Conservation (phyloP, 2,329 filamentous ascomycete genomes). For the Aulographum hederae region DNA sequence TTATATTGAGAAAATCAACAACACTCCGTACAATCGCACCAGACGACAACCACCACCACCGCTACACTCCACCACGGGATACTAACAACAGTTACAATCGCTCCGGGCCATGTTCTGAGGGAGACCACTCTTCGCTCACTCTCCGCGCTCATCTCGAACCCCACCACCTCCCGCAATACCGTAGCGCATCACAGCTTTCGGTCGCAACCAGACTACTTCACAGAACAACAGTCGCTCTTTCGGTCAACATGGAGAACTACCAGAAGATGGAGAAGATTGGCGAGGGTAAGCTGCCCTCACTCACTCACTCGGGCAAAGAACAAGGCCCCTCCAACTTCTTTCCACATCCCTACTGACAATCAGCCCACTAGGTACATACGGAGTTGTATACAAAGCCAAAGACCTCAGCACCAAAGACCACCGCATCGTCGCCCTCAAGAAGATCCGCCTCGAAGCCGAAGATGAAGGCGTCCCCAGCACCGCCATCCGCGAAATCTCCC, state of each 20-base stretch:
- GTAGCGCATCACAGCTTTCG: too few species aligned
- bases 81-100: too few species aligned
- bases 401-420: constrained; percentile 67
- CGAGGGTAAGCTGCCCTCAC: constrained; percentile 44
- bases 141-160: too few species aligned
- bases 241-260: constrained; percentile 88
- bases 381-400: constrained; percentile 86
- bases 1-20: too few species aligned
- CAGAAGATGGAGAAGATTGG: constrained; percentile 94
- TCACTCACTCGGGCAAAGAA: constrained; percentile 1
- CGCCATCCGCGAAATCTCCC: constrained; percentile 83
- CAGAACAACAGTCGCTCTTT: too few species aligned
- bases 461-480: constrained; percentile 88
- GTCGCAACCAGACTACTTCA: too few species aligned
- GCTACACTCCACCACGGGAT: too few species aligned
- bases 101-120: too few species aligned
- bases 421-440: constrained; percentile 83
- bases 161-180: too few species aligned
- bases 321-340: background rate
- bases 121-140: too few species aligned
- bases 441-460: constrained; percentile 87
- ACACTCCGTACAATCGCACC: too few species aligned
- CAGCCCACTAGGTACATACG: constrained; percentile 56
- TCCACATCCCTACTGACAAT: constrained; percentile 4
- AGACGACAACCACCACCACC: too few species aligned